Conservation (phyloP, 176 grass and related monocot genomes). For the Oryza rufipogon region DNA sequence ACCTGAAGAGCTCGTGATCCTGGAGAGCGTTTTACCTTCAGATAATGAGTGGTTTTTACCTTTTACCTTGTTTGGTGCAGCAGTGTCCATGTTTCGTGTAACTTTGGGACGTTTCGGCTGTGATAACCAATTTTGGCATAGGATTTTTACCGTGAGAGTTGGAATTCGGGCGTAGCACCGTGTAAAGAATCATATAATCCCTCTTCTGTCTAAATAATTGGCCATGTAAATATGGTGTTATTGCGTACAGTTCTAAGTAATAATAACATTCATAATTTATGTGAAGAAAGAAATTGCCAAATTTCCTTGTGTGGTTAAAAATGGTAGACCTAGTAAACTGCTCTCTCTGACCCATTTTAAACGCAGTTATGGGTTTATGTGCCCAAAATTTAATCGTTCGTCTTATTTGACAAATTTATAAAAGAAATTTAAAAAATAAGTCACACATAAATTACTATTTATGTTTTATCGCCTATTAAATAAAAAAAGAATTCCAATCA, state of each 20-base stretch:
- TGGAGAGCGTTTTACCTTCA: conserved; percentile 7
- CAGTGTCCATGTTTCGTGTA: conserved; percentile 21
- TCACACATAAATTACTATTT: no score
- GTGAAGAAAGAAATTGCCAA: background rate
- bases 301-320: background rate
- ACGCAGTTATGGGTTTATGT: no score
- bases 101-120: background rate
- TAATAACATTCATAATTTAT: background rate
- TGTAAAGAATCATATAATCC: conserved; percentile 7
- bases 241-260: background rate
- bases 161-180: background rate
- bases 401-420: no score
- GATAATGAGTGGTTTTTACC: background rate
- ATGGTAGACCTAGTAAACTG: background rate
- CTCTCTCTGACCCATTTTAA: no score
- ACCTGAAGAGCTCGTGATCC: conserved; percentile 67
- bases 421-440: no score
- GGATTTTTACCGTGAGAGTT: conserved; percentile 5
- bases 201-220: background rate
- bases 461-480: no score
- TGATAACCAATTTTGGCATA: conserved; percentile 39
- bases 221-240: conserved; percentile 30
- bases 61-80: background rate
- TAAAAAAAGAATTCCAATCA: no score
- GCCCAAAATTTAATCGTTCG: no score